Evolutionary conservation across 2,329 filamentous ascomycete genomes (phyloP), one percentile per base, ranked within the genome.

Genomic region (Trichoderma sp.): DNA sequence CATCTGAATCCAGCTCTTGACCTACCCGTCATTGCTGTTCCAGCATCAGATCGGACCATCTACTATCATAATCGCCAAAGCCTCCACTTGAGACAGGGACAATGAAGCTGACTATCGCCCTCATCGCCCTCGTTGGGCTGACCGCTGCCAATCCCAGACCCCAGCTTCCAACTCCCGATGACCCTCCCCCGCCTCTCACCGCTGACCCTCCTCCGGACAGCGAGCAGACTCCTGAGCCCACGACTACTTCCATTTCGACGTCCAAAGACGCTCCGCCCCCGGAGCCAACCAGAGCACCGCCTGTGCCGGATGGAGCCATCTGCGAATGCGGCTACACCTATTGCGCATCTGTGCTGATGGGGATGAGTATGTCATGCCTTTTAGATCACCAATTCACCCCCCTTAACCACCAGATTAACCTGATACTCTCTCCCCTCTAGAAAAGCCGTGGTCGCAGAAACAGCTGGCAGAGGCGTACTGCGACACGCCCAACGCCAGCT

Each of bases 271-370:
- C 50, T 26, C 48, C 43, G 24, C 64, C 68, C n/a, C 67, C 69
- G 24, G 67, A 60, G 28, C 65, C 69, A 1, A 67, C 69, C 15
- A 68, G 66, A 3, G 68, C 70, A 2, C 69, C 63, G 7, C 70
- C 63, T 9, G 65, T 60, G 5, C 72, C 72, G n/a, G 66, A 70
- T 9, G 76, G 72, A 2, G 69, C 77, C 17, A 74, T 75, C 60
- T 79, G 78, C 68, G 74, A 79, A 66, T 79, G 78, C 66, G 78
- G 78, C 63, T 79, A 78, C 62, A 79, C 78, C 3, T 79, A 79
- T 65, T 79, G 78, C 66, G 76, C 77, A 10, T 72, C 74, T 1
- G 77, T 79, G 14, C 71, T 79, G 21, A 73, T 75, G 71, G 70
- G 62, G 1, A 78, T 78, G 76, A 71, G 76, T 77, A 71, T 54